Evolutionary conservation across 1,284 basidiomycete species (phyloP).

Genomic region (Grifola frondosa): DNA sequence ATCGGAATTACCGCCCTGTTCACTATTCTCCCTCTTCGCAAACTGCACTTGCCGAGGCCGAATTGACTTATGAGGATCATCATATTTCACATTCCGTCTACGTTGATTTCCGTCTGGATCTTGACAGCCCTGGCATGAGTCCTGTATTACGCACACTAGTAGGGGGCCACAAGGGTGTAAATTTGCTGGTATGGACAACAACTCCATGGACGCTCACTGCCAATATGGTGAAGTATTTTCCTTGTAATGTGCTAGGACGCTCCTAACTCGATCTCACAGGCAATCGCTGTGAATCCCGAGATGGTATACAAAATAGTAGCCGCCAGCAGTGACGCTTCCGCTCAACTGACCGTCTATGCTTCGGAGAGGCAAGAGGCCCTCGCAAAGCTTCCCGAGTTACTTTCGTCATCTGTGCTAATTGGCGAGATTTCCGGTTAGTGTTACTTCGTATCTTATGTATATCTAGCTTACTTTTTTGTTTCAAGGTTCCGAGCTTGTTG

Average conservation of each 20-base stretch:
- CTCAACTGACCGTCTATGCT: conserved; percentile 62
- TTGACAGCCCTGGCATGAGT: conserved; percentile 20
- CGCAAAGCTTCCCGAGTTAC: conserved; percentile 8
- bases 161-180: conserved; percentile 33
- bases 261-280: conserved; percentile 45
- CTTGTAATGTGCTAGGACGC: background rate
- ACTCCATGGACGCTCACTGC: conserved; percentile 97
- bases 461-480: background rate
- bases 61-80: conserved; percentile 88
- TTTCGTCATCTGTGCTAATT: conserved; percentile 23
- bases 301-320: conserved; percentile 72
- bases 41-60: conserved; percentile 95
- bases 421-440: conserved; percentile 50
- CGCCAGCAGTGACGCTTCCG: conserved; percentile 24
- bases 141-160: conserved; percentile 24
- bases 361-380: conserved; percentile 49
- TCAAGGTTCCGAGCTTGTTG: conserved; percentile 65
- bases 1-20: conserved; percentile 86
- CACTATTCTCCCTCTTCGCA: conserved; percentile 95
- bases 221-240: conserved; percentile 78
- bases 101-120: conserved; percentile 70
- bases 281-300: conserved; percentile 79
- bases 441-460: background rate
- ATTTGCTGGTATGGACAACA: conserved; percentile 94
- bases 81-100: conserved; percentile 89